Evolutionary conservation across 805 yeast species (phyloP).

Genomic region (Brettanomyces custersianus): DNA sequence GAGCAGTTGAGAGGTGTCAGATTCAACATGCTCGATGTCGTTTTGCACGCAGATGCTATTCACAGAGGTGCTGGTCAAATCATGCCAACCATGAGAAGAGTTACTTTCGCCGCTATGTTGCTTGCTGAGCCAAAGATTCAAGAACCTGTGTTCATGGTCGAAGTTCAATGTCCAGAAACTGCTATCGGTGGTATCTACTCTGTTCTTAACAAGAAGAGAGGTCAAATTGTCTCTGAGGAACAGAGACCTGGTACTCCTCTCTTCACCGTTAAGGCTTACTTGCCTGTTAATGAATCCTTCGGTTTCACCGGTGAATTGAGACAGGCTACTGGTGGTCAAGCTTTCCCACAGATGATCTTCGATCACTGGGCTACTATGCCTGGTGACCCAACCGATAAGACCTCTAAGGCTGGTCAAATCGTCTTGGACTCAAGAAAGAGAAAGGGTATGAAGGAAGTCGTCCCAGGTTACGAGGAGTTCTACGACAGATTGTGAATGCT

Average conservation of each 20-base stretch:
- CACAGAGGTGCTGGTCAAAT: slow-evolving; percentile 99
- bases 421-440: slow-evolving; percentile 72
- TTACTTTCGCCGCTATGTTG: slow-evolving; percentile 94
- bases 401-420: slow-evolving; percentile 55
- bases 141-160: slow-evolving; percentile 99
- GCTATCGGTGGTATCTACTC: slow-evolving; percentile 99
- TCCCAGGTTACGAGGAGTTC: slow-evolving; percentile 99
- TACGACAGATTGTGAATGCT: slow-evolving; percentile 78
- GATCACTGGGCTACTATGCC: slow-evolving; percentile 93
- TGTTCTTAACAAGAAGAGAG: slow-evolving; percentile 98
- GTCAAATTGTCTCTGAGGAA: slow-evolving; percentile 98
- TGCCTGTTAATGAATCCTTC: slow-evolving; percentile 99
- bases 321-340: slow-evolving; percentile 99
- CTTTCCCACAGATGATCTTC: slow-evolving; percentile 99
- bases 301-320: slow-evolving; percentile 99
- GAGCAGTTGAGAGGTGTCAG: slow-evolving; percentile 94
- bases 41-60: slow-evolving; percentile 99
- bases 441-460: slow-evolving; percentile 93
- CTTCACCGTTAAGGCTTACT: slow-evolving; percentile 99
- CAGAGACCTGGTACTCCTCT: slow-evolving; percentile 99
- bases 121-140: slow-evolving; percentile 98
- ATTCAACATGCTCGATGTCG: slow-evolving; percentile 97
- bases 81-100: slow-evolving; percentile 99
- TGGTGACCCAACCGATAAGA: slow-evolving; percentile 90
- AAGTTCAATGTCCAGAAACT: slow-evolving; percentile 98